Conservation (phyloP, 345 rosid species). For the Cardamine occulta region DNA sequence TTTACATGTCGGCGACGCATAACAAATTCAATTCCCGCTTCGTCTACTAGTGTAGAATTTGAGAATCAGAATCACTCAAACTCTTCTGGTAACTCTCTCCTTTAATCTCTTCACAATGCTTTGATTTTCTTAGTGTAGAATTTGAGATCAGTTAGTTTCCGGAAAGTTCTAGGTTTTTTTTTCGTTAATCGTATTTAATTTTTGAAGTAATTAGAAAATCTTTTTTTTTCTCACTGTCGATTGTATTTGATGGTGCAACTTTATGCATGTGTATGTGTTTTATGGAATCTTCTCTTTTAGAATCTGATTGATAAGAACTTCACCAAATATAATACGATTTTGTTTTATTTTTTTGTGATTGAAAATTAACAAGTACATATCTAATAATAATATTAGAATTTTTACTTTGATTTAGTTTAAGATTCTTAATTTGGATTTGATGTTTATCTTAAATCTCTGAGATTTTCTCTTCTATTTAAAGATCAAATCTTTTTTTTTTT, state of each 20-base stretch:
- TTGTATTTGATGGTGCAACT: constrained; percentile 32
- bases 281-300: not conserved
- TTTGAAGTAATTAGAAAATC: not conserved
- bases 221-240: not conserved
- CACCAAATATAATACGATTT: not conserved
- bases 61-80: constrained; percentile 5
- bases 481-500: constrained; percentile 4
- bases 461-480: not conserved
- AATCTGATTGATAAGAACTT: constrained; percentile 6
- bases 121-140: not conserved
- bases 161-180: not conserved
- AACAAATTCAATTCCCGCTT: not conserved
- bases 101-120: constrained; percentile 10
- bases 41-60: not conserved
- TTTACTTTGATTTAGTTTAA: not conserved
- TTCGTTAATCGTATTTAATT: not conserved
- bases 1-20: constrained; percentile 6
- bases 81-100: constrained; percentile 33
- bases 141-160: not conserved
- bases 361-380: not conserved
- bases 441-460: not conserved
- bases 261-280: constrained; percentile 36
- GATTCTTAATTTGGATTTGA: not conserved
- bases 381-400: not conserved
- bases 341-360: not conserved